phyloP scores from a whole-genome alignment of 371 early-diverging fungal species.

The Mucor lusitanicus region DNA sequence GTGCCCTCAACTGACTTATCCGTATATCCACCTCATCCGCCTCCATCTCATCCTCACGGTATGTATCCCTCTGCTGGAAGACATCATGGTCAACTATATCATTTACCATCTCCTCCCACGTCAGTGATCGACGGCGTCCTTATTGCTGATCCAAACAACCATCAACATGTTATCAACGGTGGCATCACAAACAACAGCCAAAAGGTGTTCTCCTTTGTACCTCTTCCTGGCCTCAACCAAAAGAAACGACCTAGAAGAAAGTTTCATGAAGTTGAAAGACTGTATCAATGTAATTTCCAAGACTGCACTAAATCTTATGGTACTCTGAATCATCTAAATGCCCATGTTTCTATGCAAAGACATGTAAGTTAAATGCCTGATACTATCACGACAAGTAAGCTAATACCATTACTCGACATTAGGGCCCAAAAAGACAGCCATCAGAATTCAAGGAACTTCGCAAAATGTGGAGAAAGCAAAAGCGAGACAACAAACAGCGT shows the following conservation, averaged over 20 bases:
- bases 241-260: conserved; percentile 72
- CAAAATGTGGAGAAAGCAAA: conserved; percentile 54
- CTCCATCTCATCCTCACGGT: background rate
- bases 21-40: background rate
- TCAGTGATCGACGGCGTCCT: conserved; percentile 26
- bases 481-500: conserved; percentile 38
- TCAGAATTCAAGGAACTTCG: conserved; percentile 70
- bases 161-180: conserved; percentile 6
- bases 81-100: conserved; percentile 7
- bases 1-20: conserved; percentile 7
- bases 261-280: conserved; percentile 72
- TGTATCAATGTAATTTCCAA: conserved; percentile 64
- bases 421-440: conserved; percentile 51
- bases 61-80: background rate
- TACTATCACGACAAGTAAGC: background rate
- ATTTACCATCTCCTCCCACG: conserved; percentile 33
- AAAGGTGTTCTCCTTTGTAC: conserved; percentile 66
- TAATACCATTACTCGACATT: background rate
- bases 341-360: conserved; percentile 73
- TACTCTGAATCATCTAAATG: conserved; percentile 73
- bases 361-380: conserved; percentile 48
- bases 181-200: conserved; percentile 16
- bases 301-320: conserved; percentile 72
- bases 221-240: conserved; percentile 61
- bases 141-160: background rate